Evolutionary conservation across 441 rosid genomes (phyloP), one percentile per base, ranked within the genome.

Genomic region (Viola pubescens): DNA sequence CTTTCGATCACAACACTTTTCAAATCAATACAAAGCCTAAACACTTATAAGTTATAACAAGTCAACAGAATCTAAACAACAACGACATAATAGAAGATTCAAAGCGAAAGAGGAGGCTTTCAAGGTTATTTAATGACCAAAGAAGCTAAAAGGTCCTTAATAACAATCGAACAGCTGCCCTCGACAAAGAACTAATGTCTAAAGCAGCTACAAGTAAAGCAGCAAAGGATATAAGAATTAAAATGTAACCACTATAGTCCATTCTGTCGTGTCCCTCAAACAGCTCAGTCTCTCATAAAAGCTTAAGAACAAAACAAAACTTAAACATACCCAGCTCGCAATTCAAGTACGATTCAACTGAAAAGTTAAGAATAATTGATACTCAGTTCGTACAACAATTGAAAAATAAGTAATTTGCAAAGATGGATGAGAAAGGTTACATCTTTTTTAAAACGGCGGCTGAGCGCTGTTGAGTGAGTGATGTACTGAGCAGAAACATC

Each of bases 401-500:
- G 0, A 56, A 44, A 26, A 2, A 43, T 19, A 55, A 60, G 46
- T 4, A 3, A 26, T 4, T 9, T 19, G 40, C 10, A 41, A 41
- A 9, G 42, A 42, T 10, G 6, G 9, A 37, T 34, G 62, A 10
- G 44, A 55, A 26, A 68, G 65, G 73, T 76, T 66, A 73, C 83
- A 63, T 65, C 58, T 52, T 55, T 54, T 43, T 64, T 77, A 45
- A 78, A 0, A 26, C 34, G 81, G 62, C 74, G 87, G 45, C 58
- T 68, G 68, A 69, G 73, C 0, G 92, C 78, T 37, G 95, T 88
- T 62, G 90, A 75, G 57, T 89, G 89, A 70, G 96, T 89, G 79
- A 87, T 80, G 83, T 77, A 83, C 68, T 94, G 96, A 60, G 97
- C 98, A 51, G 95, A 81, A 66, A 94, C 75, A 77, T 94, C 97